phyloP scores from a whole-genome alignment of 306 rosid species.

The Vigna angularis region DNA sequence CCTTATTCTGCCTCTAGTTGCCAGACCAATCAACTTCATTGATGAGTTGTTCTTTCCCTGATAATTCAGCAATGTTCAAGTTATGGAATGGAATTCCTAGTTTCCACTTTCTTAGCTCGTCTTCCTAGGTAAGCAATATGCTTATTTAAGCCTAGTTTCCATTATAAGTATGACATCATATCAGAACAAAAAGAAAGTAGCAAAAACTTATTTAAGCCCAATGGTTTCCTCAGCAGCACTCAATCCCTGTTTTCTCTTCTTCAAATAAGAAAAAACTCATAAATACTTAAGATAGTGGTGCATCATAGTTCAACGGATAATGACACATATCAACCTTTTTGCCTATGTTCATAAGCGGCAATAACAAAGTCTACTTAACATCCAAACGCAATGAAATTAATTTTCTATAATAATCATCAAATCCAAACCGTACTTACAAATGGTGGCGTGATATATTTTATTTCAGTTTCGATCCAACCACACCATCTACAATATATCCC shows the following conservation, averaged over 20 bases:
- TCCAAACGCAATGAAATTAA: background rate
- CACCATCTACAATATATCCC: too few relatives aligned
- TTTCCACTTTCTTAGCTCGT: slow-evolving; percentile 52
- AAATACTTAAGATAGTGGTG: background rate
- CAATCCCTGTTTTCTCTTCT: background rate
- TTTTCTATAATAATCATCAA: too few relatives aligned
- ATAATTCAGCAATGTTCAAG: slow-evolving; percentile 40
- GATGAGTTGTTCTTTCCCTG: slow-evolving; percentile 37
- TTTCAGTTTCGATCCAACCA: too few relatives aligned
- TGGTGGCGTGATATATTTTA: too few relatives aligned
- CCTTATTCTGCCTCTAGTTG: background rate
- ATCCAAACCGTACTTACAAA: too few relatives aligned
- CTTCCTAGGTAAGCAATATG: slow-evolving; percentile 52
- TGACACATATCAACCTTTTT: background rate
- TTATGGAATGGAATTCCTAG: slow-evolving; percentile 48
- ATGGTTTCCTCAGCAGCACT: background rate
- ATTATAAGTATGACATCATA: background rate
- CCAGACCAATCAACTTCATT: background rate
- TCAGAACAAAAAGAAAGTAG: slow-evolving; percentile 10
- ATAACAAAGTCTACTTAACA: background rate
- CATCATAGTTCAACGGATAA: slow-evolving; percentile 2
- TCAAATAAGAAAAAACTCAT: background rate
- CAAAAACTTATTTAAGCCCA: background rate
- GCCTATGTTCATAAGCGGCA: background rate
- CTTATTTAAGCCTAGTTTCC: too few relatives aligned